phyloP scores from a whole-genome alignment of 2,329 filamentous ascomycete species.

The Paraphoma chrysanthemicola region DNA sequence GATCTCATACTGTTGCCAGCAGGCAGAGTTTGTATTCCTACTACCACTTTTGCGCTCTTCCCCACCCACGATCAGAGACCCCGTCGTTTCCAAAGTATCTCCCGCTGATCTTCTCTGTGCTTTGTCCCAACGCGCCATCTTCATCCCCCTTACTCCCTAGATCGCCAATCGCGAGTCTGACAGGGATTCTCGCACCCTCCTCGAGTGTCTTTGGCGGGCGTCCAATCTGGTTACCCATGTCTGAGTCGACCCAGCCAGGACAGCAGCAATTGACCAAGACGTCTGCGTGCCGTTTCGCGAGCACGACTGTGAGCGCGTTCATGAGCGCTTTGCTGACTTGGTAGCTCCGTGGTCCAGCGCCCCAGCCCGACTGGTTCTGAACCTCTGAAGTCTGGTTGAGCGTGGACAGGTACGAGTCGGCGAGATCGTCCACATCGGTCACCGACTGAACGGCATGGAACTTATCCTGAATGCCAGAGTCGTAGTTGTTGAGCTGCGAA shows the following conservation, averaged over 20 bases:
- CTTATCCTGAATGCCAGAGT: neutral
- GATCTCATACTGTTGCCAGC: too few species aligned
- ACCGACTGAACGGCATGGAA: neutral
- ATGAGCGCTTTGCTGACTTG: conserved; percentile 2
- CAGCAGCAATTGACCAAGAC: conserved; percentile 21
- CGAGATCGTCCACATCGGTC: conserved; percentile 7
- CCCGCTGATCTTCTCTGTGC: conserved; percentile 9
- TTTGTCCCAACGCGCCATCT: conserved; percentile 5
- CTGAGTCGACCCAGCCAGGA: conserved; percentile 18
- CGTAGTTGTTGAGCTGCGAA: conserved; percentile 9
- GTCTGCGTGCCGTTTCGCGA: neutral
- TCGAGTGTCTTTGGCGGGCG: conserved; percentile 17
- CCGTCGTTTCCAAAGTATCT: conserved; percentile 18
- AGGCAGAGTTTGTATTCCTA: neutral
- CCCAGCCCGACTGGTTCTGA: conserved; percentile 8
- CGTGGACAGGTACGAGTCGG: conserved; percentile 2
- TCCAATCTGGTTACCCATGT: conserved; percentile 18
- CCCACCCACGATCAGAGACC: conserved; percentile 12
- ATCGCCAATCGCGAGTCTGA: conserved; percentile 15
- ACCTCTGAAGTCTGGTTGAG: neutral
- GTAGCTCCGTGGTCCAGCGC: neutral
- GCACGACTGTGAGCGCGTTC: conserved; percentile 3
- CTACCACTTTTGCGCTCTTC: conserved; percentile 11
- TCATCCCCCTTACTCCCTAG: conserved; percentile 5
- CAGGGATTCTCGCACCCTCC: conserved; percentile 16